phyloP scores from a whole-genome alignment of 2,329 filamentous ascomycete genomes.

The Alternaria viburni region DNA sequence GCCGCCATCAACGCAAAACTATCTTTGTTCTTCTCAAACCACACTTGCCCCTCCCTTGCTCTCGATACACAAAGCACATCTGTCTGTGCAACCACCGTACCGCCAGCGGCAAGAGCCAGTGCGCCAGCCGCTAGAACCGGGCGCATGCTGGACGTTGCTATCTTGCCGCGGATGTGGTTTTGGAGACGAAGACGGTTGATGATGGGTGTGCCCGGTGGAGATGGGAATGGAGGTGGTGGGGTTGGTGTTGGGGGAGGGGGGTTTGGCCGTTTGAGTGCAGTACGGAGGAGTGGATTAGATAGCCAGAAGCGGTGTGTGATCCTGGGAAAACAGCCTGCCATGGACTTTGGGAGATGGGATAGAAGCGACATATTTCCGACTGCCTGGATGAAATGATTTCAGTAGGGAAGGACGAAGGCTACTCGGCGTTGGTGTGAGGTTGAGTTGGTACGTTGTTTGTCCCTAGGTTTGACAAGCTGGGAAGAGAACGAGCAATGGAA shows the following conservation, averaged over 20 bases:
- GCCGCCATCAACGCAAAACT: background rate
- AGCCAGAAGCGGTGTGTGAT: background rate
- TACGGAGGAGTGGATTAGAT: background rate
- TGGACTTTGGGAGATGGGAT: background rate
- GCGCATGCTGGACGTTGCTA: background rate
- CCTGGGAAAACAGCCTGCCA: background rate
- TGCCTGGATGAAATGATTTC: background rate
- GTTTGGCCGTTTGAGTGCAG: background rate
- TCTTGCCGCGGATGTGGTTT: background rate
- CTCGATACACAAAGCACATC: background rate
- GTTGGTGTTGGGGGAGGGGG: background rate
- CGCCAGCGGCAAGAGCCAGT: background rate
- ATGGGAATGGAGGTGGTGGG: background rate
- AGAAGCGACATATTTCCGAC: background rate
- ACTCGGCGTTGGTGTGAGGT: background rate
- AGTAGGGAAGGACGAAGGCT: background rate
- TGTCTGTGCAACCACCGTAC: background rate
- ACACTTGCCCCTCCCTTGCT: background rate
- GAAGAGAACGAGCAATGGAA: background rate
- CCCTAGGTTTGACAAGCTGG: background rate
- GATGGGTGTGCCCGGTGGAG: background rate
- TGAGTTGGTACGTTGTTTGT: background rate
- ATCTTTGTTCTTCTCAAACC: background rate
- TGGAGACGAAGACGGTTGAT: background rate
- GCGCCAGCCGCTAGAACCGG: background rate